Conservation (phyloP, 225 moss, liverwort and hornwort genomes). For the Neckera pumila region DNA sequence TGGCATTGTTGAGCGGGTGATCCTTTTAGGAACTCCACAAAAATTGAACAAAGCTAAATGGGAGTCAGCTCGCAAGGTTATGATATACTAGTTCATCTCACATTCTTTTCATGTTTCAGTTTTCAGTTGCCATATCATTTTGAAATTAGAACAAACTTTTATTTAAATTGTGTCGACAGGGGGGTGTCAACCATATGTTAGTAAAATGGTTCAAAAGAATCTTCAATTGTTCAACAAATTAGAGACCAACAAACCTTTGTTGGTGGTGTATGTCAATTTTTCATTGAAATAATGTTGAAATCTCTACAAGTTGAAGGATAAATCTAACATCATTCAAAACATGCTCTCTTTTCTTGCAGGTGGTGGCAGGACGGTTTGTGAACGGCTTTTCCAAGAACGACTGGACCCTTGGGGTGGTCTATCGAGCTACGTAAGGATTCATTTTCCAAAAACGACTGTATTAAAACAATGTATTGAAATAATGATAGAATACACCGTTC, state of each 20-base stretch:
- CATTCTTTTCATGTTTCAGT: not conserved
- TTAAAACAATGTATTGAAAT: not conserved
- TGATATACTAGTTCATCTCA: not conserved
- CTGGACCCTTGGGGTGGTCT: constrained; percentile 83
- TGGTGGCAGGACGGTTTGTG: constrained; percentile 81
- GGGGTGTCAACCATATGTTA: not conserved
- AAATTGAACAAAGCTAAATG: constrained; percentile 49
- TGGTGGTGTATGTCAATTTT: not conserved
- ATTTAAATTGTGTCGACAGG: not conserved
- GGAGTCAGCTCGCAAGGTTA: constrained; percentile 73
- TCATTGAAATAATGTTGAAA: not conserved
- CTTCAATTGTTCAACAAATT: not conserved
- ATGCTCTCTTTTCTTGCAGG: constrained; percentile 17
- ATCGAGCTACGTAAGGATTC: constrained; percentile 62
- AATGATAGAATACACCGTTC: not conserved
- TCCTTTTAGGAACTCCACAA: constrained; percentile 72
- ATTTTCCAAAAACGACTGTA: not conserved
- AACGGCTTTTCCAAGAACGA: constrained; percentile 82
- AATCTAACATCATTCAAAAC: not conserved
- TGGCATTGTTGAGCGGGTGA: constrained; percentile 87
- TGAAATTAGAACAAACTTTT: not conserved
- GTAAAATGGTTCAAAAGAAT: not conserved
- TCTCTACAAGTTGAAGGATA: not conserved
- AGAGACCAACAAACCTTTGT: not conserved
- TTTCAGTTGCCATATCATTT: not conserved